These are phyloP conservation scores for Phylloporus rhodoxanthus DNA, from an alignment of 768 basidiomycete genomes.

Conservation along the genomic window DNA sequence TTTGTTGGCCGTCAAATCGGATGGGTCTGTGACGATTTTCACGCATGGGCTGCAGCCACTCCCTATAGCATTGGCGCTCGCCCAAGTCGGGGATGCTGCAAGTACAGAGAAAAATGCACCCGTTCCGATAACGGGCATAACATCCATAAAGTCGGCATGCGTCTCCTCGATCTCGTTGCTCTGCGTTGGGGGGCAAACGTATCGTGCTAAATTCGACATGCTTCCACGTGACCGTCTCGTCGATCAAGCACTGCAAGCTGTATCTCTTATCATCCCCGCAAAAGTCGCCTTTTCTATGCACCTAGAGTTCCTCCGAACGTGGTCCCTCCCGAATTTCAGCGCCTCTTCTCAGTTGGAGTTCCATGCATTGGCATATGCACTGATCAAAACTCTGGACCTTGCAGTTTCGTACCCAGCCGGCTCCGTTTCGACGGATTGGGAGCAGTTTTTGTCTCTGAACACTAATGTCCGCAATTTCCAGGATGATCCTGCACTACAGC, in stretches of 20 bases:
- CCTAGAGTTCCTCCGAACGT: slow-evolving; percentile 47
- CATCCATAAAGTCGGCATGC: slow-evolving; percentile 43
- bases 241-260: slow-evolving; percentile 50
- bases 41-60: slow-evolving; percentile 55
- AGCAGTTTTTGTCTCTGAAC: slow-evolving; percentile 37
- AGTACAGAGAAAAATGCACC: not conserved
- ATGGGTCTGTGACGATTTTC: slow-evolving; percentile 48
- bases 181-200: slow-evolving; percentile 45
- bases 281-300: slow-evolving; percentile 55
- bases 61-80: slow-evolving; percentile 30
- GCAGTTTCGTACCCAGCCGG: slow-evolving; percentile 23
- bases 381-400: slow-evolving; percentile 44
- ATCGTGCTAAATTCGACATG: slow-evolving; percentile 49
- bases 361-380: slow-evolving; percentile 46
- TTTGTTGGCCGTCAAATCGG: slow-evolving; percentile 57
- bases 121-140: slow-evolving; percentile 30
- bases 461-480: slow-evolving; percentile 43
- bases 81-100: slow-evolving; percentile 6
- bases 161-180: slow-evolving; percentile 48
- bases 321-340: slow-evolving; percentile 45
- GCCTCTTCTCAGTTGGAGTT: slow-evolving; percentile 48
- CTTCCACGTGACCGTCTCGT: slow-evolving; percentile 53
- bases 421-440: slow-evolving; percentile 39
- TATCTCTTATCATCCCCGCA: slow-evolving; percentile 56
- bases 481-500: slow-evolving; percentile 54